Conservation (phyloP, 1,284 basidiomycete species). For the Cystobasidium slooffiae region DNA sequence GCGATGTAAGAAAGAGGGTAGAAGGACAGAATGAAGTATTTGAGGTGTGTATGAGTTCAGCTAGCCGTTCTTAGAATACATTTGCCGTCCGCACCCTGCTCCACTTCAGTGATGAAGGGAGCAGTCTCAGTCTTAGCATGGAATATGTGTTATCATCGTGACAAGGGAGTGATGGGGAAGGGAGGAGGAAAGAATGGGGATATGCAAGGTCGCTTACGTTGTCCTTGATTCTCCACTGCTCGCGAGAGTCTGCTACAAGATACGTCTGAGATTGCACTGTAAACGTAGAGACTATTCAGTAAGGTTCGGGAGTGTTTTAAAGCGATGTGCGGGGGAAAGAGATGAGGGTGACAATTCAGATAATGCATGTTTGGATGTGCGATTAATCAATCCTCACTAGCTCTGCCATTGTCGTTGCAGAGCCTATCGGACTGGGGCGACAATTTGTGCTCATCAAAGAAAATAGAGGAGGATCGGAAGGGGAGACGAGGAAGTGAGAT, state of each 20-base stretch:
- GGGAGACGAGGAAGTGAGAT: not conserved
- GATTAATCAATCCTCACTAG: conserved; percentile 47
- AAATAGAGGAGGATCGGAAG: not conserved
- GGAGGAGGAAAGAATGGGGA: not conserved
- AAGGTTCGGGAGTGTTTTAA: too few relatives aligned
- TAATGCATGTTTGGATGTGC: conserved; percentile 49
- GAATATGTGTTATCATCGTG: conserved; percentile 41
- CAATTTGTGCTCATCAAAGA: conserved; percentile 47
- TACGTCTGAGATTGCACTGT: too few relatives aligned
- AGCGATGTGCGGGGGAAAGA: not conserved
- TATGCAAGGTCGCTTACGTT: not conserved
- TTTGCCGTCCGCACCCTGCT: conserved; percentile 20
- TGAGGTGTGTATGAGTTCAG: conserved; percentile 9
- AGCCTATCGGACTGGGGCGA: conserved; percentile 53
- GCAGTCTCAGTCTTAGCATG: conserved; percentile 45
- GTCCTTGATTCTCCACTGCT: too few relatives aligned
- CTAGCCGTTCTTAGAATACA: conserved; percentile 40
- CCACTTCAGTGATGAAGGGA: not conserved
- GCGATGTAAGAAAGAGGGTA: not conserved
- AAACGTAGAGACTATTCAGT: not conserved
- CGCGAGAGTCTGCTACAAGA: too few relatives aligned
- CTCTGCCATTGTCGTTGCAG: conserved; percentile 44
- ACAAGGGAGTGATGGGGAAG: conserved; percentile 8
- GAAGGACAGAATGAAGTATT: too few relatives aligned
- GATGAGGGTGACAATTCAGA: conserved; percentile 5